These are phyloP conservation scores for Phaffomyces thermotolerans DNA, from an alignment of 805 yeast genomes.

Conservation along the genomic window DNA sequence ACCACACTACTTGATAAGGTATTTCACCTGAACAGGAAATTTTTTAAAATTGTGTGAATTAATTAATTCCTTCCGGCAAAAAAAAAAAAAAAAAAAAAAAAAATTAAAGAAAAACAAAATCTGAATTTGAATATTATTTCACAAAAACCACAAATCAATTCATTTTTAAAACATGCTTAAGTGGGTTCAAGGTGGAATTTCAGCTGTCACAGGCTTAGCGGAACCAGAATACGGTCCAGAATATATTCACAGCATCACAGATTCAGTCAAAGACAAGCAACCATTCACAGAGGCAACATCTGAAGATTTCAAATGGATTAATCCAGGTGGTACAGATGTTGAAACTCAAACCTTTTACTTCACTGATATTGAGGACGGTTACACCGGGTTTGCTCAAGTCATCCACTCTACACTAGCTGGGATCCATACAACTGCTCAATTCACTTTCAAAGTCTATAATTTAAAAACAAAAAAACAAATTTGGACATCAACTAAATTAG, in stretches of 20 bases:
- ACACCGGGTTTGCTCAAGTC: constrained; percentile 85
- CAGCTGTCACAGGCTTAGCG: constrained; percentile 95
- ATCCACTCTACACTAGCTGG: constrained; percentile 92
- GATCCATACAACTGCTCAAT: constrained; percentile 83
- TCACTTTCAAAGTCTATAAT: constrained; percentile 77
- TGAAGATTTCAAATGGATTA: constrained; percentile 71
- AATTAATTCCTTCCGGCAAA: too few species aligned
- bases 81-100: too few species aligned
- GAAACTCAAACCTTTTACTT: constrained; percentile 94
- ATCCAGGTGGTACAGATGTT: constrained; percentile 79
- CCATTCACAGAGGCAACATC: constrained; percentile 50
- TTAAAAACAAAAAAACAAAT: constrained; percentile 38
- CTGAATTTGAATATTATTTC: too few species aligned
- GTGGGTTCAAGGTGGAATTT: constrained; percentile 79
- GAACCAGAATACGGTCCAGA: constrained; percentile 96
- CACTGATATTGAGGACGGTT: constrained; percentile 50
- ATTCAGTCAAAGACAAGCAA: constrained; percentile 46
- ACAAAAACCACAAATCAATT: neutral
- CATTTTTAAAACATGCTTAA: constrained; percentile 43
- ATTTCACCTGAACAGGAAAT: too few species aligned
- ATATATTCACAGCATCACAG: constrained; percentile 80
- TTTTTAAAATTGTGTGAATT: too few species aligned
- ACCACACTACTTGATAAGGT: too few species aligned
- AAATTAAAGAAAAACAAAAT: too few species aligned
- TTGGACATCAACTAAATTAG: constrained; percentile 91